phyloP scores from a whole-genome alignment of 139 green algal species.

The Chlamydomonas sp. region DNA sequence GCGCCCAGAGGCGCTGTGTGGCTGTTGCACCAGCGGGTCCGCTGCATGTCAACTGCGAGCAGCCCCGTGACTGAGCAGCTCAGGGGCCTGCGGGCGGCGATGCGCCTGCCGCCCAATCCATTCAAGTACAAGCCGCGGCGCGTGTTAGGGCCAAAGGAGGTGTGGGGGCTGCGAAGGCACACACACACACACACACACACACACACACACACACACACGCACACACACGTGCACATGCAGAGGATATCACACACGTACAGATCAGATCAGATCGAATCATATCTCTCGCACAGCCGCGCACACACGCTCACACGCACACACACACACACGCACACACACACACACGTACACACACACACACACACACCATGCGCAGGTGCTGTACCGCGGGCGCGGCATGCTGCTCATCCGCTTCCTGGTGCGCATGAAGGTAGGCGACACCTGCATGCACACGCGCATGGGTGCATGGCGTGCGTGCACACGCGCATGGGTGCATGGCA shows the following conservation, averaged over 20 bases:
- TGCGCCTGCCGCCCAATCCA: constrained; percentile 8
- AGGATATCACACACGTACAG: not conserved
- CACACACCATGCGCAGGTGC: constrained; percentile 24
- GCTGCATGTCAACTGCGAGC: no score
- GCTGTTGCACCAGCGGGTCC: no score
- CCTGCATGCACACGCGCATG: not conserved
- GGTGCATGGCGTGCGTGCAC: no score
- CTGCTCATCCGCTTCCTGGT: constrained; percentile 59
- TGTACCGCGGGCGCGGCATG: constrained; percentile 61
- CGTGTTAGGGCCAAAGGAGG: not conserved
- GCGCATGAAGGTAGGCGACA: constrained; percentile 56
- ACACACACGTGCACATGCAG: not conserved
- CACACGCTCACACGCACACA: not conserved
- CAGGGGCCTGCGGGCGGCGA: not conserved
- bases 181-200: not conserved
- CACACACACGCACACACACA: not conserved
- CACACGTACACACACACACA: not conserved
- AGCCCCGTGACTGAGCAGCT: no score
- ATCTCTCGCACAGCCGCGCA: not conserved
- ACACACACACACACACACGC: not conserved
- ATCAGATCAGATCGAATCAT: not conserved
- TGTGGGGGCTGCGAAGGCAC: not conserved
- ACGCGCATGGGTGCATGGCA: not conserved
- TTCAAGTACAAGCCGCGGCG: not conserved
- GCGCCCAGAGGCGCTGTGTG: no score